Evolutionary conservation across 169 alveolate genomes (phyloP).

Genomic region (Hepatocystis sp.): DNA sequence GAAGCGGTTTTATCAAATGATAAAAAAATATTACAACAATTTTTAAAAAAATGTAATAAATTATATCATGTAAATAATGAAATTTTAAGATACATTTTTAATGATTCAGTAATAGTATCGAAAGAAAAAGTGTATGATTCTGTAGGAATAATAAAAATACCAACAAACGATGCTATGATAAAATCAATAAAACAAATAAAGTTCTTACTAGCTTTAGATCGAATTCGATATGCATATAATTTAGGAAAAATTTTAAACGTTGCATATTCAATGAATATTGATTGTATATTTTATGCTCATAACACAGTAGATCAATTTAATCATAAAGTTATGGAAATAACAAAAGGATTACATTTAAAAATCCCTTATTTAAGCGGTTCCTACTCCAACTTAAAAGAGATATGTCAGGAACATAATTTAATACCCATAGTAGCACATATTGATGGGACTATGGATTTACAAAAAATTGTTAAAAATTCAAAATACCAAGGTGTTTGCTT

Average conservation of each 20-base stretch:
- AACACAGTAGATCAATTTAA: constrained; percentile 86
- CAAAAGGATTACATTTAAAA: constrained; percentile 82
- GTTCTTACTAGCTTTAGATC: constrained; percentile 81
- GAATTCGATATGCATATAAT: constrained; percentile 83
- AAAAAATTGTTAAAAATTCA: constrained; percentile 15
- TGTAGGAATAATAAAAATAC: constrained; percentile 50
- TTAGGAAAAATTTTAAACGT: constrained; percentile 81
- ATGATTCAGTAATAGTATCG: constrained; percentile 30
- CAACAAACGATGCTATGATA: constrained; percentile 4
- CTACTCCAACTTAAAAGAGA: constrained; percentile 66
- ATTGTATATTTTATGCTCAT: constrained; percentile 76
- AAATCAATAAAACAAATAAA: constrained; percentile 27
- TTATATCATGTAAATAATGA: constrained; percentile 42
- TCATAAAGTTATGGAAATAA: constrained; percentile 82
- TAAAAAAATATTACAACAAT: constrained; percentile 23
- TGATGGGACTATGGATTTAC: constrained; percentile 63
- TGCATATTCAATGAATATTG: constrained; percentile 81
- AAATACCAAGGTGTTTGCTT: constrained; percentile 52
- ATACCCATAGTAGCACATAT: constrained; percentile 85
- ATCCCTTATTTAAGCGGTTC: constrained; percentile 81
- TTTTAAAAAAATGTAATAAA: constrained; percentile 42
- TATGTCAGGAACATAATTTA: constrained; percentile 78
- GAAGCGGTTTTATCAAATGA: constrained; percentile 46
- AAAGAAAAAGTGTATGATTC: constrained; percentile 35
- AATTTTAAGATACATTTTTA: constrained; percentile 52